Evolutionary conservation across 305 asterid species (phyloP), one percentile per base, ranked within the genome.

Genomic region (Solanum hybrid): DNA sequence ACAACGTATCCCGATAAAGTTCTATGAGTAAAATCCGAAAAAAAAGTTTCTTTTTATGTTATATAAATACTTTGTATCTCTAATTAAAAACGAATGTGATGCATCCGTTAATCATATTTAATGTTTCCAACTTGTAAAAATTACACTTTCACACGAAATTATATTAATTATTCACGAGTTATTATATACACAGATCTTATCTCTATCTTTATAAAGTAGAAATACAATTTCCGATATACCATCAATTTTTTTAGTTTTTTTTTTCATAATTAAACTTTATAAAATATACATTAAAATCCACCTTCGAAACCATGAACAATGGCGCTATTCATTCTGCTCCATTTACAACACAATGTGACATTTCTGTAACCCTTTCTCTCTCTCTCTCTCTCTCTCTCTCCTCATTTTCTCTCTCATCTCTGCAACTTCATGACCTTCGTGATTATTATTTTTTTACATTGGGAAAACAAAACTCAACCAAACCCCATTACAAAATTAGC

Each of bases 291-390:
- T 33, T 34, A 17, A 34, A 36, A 24, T 6, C 84, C 83, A 37
- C 65, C 91, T 45, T 61, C 65, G 41, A 70, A 88, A 93, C 94
- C 92, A 91, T 91, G 93, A 91, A 93, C 92, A 73, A 75, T 45
- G 93, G 93, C 94, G 90, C 88, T 92, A 91, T 92, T 91, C 91
- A 91, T 89, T 95, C 94, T 91, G 91, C 93, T 92, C 94, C 95
- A 90, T 93, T 78, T 17, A 22, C 57, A 33, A 36, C 89, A 72
- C 91, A 89, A 90, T 90, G 90, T 92, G 91, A 87, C 93, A 87
- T 39, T 81, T 72, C 86, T 72, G 76, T 13, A 86, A 41, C 38
- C 41, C n/a, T 20, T 33, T 32, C 82, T 31, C 75, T 10, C 37
- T n/a, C 57, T 77, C 15, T 26, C 15, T 34, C 79, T 31, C 32